Evolutionary conservation across 306 rosid genomes (phyloP).

Genomic region (Astragalus membranaceus): DNA sequence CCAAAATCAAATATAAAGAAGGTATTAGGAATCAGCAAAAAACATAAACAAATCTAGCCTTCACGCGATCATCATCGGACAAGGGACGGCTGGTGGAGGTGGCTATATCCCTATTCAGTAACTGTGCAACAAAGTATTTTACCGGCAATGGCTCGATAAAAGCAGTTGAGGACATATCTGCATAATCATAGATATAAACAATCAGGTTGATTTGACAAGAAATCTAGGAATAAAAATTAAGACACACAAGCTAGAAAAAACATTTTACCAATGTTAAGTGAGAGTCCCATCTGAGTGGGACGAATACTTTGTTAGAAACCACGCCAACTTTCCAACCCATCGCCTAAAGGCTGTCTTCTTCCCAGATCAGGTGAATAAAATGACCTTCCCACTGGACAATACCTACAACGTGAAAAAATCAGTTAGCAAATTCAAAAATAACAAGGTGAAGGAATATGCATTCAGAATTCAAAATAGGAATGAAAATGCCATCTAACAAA

Average conservation of each 20-base stretch:
- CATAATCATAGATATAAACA: background rate
- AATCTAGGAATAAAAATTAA: background rate
- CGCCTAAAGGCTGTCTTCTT: conserved; percentile 81
- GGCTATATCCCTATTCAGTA: conserved; percentile 74
- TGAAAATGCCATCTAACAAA: background rate
- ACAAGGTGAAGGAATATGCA: background rate
- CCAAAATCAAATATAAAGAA: too few relatives aligned
- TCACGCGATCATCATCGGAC: conserved; percentile 86
- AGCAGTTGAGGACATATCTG: conserved; percentile 98
- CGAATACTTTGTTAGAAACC: too few relatives aligned
- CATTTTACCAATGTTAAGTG: conserved; percentile 66
- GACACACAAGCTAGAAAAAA: background rate
- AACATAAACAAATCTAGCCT: conserved; percentile 47
- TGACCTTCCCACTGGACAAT: conserved; percentile 92
- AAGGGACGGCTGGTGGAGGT: conserved; percentile 40
- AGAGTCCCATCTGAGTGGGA: too few relatives aligned
- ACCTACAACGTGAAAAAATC: conserved; percentile 36
- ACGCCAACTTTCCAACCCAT: conserved; percentile 98
- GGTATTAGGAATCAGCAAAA: background rate
- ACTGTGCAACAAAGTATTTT: conserved; percentile 75
- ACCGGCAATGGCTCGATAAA: conserved; percentile 94
- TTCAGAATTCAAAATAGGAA: background rate
- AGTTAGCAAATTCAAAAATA: background rate
- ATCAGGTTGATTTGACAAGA: background rate
- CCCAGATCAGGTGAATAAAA: conserved; percentile 85